Evolutionary conservation across 2,329 filamentous ascomycete species (phyloP), one percentile per base, ranked within the genome.

Genomic region (Thielaviopsis musarum): DNA sequence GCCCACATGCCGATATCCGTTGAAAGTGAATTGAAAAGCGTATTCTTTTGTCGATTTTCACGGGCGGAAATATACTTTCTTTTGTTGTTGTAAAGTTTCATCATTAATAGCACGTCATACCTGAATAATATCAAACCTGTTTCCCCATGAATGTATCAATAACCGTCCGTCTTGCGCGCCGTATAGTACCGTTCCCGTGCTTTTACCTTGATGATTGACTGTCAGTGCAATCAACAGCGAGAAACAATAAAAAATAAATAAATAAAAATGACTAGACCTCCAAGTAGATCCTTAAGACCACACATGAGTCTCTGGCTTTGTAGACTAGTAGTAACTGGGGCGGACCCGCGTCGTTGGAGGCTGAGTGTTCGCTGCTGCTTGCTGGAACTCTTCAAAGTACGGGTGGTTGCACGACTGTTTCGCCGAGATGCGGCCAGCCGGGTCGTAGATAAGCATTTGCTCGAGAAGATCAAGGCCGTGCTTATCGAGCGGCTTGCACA

Each of bases 381-480:
- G 48, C 30, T 62, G 60, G 51, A 59, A 59, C 24, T 62, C 70
- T 60, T 76, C 73, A 63, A 95, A 95, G 74, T 95, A 95, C 9
- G 87, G 84, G 69, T 95, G 90, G 65, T 83, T 77, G 69, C 87
- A 88, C 13, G 89, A 84, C 69, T 89, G 86, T 76, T 95, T 95
- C 57, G 91, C 90, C 6, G 88, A 94, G 65, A 95, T 88, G 64
- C 90, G 85, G 58, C 84, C 83, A 22, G 88, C 88, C 2, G 90
- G 90, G 69, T 95, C 90, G 68, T 91, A 95, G 60, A 91, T 84
- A 51, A 95, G 81, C 74, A 95, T 81, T 67, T 75, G 73, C 67
- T 83, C 80, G 13, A 83, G 72, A 24, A 89, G 77, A 60, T 89
- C 82, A 13, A 88, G 75, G 24, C 86, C 86, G 24, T 77, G 71